Evolutionary conservation across 164 flowering plant genomes (phyloP).

Genomic region (Stephania cephalantha): DNA sequence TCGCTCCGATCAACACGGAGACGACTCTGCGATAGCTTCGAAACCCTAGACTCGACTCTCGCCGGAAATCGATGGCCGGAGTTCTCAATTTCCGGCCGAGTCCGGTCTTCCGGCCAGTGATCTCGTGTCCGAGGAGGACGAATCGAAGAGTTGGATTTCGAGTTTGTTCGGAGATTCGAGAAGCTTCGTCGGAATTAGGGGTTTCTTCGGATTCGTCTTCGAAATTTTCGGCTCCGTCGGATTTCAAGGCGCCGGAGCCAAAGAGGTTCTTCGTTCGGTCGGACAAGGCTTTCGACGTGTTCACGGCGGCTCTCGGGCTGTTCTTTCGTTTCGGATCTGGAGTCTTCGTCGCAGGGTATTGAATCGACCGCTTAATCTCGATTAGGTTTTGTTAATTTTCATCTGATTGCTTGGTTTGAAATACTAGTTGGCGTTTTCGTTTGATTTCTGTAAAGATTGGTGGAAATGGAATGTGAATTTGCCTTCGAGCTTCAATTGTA

Average conservation of each 20-base stretch:
- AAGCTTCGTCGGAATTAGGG: constrained; percentile 14
- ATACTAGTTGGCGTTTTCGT: neutral
- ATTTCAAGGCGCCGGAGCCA: constrained; percentile 82
- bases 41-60: neutral
- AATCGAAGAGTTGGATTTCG: constrained; percentile 6
- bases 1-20: neutral
- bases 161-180: constrained; percentile 26
- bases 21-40: neutral
- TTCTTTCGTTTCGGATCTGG: constrained; percentile 75
- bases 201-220: constrained; percentile 14
- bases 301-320: constrained; percentile 66
- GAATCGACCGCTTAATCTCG: neutral
- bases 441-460: neutral
- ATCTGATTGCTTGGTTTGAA: neutral
- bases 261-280: constrained; percentile 60
- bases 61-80: constrained; percentile 41
- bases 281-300: constrained; percentile 53
- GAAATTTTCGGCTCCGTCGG: constrained; percentile 54
- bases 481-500: neutral
- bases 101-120: constrained; percentile 26
- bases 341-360: constrained; percentile 70
- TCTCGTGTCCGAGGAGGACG: constrained; percentile 7
- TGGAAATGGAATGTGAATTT: neutral
- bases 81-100: constrained; percentile 32
- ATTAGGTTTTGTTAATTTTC: neutral